These are phyloP conservation scores for Rhypophila decipiens DNA, from an alignment of 495 filamentous ascomycete genomes.

Conservation along the genomic window DNA sequence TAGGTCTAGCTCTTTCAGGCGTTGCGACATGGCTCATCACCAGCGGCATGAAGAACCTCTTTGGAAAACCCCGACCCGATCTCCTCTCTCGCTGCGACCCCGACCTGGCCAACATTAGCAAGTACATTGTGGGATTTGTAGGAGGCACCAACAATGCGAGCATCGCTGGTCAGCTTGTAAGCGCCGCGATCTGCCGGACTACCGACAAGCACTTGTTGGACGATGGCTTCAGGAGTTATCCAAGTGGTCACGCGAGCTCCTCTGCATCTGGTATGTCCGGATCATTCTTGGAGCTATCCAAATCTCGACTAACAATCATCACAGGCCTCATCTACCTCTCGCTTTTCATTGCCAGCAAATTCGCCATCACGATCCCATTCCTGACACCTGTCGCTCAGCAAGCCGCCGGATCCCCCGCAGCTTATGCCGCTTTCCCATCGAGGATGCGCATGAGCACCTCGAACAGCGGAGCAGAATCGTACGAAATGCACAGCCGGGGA, in stretches of 20 bases:
- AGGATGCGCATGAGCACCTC: conserved; percentile 24
- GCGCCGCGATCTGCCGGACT: conserved; percentile 62
- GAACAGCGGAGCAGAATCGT: conserved; percentile 16
- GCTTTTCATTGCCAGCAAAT: conserved; percentile 59
- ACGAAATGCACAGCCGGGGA: conserved; percentile 22
- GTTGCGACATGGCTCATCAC: conserved; percentile 69
- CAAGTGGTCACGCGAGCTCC: conserved; percentile 57
- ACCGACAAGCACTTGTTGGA: conserved; percentile 59
- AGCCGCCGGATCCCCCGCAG: conserved; percentile 25
- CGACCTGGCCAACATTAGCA: conserved; percentile 33
- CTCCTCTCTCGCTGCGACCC: conserved; percentile 65
- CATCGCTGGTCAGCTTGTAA: conserved; percentile 50
- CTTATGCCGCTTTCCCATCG: conserved; percentile 45
- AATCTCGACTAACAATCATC: too few species aligned
- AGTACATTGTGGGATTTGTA: conserved; percentile 41
- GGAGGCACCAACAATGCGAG: conserved; percentile 29
- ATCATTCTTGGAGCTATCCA: conserved; percentile 1
- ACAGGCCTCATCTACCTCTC: conserved; percentile 69
- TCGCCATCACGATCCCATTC: conserved; percentile 52
- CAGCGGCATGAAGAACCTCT: conserved; percentile 77
- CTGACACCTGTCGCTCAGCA: conserved; percentile 39
- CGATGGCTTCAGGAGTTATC: conserved; percentile 84
- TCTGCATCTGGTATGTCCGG: conserved; percentile 54
- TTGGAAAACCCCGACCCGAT: conserved; percentile 81
- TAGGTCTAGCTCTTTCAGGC: conserved; percentile 65